Evolutionary conservation across 805 yeast genomes (phyloP).

Genomic region (Ogataea philodendri): DNA sequence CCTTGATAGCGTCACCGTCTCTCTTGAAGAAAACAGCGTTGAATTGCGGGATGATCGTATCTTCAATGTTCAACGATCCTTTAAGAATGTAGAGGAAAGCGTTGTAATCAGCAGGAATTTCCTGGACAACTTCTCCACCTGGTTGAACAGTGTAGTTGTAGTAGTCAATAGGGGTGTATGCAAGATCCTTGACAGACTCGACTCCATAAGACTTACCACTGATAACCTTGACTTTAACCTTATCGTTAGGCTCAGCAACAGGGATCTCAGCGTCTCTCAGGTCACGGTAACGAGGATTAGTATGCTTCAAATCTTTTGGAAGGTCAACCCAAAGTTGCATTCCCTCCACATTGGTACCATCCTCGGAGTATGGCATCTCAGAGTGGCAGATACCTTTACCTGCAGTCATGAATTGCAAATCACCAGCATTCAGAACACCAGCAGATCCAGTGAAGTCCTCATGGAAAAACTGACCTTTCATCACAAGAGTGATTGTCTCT

Average conservation of each 20-base stretch:
- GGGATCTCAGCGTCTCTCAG: constrained; percentile 71
- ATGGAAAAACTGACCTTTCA: constrained; percentile 69
- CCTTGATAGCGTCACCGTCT: constrained; percentile 63
- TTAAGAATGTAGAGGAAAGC: constrained; percentile 65
- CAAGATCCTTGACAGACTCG: constrained; percentile 69
- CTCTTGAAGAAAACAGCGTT: constrained; percentile 62
- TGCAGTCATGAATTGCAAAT: constrained; percentile 91
- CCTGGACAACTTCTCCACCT: constrained; percentile 62
- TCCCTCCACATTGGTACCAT: constrained; percentile 54
- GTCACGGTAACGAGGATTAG: constrained; percentile 77
- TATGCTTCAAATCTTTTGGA: constrained; percentile 60
- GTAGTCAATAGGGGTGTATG: constrained; percentile 77
- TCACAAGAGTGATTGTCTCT: constrained; percentile 71
- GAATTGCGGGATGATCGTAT: constrained; percentile 41
- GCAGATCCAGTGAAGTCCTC: constrained; percentile 86
- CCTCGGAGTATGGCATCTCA: constrained; percentile 72
- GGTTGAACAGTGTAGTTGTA: constrained; percentile 65
- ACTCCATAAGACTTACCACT: constrained; percentile 76
- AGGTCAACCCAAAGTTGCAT: constrained; percentile 88
- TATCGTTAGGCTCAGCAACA: constrained; percentile 59
- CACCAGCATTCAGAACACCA: constrained; percentile 77
- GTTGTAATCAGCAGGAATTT: constrained; percentile 58
- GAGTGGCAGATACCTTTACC: constrained; percentile 85
- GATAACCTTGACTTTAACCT: constrained; percentile 66
- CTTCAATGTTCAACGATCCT: constrained; percentile 55